These are phyloP conservation scores for Lodderomyces oxycetoniae DNA, from an alignment of 1,139 yeast species.

Conservation along the genomic window DNA sequence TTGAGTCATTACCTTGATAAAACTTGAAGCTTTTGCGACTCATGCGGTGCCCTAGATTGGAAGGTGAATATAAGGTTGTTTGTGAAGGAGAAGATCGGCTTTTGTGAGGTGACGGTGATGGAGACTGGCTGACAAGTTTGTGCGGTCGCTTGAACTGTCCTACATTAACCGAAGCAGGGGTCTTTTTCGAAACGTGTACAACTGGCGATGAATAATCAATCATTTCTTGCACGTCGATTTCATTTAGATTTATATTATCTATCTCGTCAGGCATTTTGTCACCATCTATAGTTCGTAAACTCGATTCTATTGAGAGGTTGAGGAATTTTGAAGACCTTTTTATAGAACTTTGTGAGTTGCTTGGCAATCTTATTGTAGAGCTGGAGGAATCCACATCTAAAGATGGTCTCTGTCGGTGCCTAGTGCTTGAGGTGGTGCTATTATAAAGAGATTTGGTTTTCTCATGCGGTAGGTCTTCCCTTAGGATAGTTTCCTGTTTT, in stretches of 20 bases:
- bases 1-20: not conserved
- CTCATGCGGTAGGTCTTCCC: conserved; percentile 9
- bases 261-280: conserved; percentile 14
- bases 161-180: conserved; percentile 9
- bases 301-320: conserved; percentile 41
- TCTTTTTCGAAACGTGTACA: conserved; percentile 7
- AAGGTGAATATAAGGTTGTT: conserved; percentile 26
- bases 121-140: conserved; percentile 42
- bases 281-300: conserved; percentile 10
- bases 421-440: conserved; percentile 6
- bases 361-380: conserved; percentile 7
- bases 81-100: conserved; percentile 10
- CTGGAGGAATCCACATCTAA: conserved; percentile 9
- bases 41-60: conserved; percentile 19
- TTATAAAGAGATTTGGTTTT: no score
- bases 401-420: conserved; percentile 11
- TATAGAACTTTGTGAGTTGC: conserved; percentile 24
- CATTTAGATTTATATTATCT: conserved; percentile 28
- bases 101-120: conserved; percentile 35
- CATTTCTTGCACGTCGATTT: conserved; percentile 20
- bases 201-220: conserved; percentile 14
- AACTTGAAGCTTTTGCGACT: not conserved
- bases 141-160: conserved; percentile 46
- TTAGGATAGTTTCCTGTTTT: not conserved
- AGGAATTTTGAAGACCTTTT: conserved; percentile 45